Conservation (phyloP, 352 stramenopile species). For the Thraustochytrium striatum region DNA sequence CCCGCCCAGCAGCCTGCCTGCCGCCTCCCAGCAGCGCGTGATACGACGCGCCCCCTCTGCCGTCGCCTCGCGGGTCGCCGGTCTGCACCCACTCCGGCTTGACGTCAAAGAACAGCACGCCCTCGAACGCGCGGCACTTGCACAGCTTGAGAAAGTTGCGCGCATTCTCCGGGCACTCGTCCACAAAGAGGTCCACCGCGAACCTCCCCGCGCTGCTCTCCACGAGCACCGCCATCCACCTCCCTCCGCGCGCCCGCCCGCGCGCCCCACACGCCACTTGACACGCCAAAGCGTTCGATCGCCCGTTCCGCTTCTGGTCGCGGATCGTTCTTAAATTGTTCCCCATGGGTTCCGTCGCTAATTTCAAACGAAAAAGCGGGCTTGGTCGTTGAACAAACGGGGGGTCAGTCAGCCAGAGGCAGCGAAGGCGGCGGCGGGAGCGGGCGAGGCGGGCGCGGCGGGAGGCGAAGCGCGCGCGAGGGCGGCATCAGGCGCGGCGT, state of each 20-base stretch:
- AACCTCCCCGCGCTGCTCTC: constrained; percentile 82
- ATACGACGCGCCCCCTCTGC: constrained; percentile 85
- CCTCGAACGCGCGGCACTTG: constrained; percentile 84
- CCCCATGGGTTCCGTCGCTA: no score
- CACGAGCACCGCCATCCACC: constrained; percentile 82
- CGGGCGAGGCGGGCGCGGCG: not conserved
- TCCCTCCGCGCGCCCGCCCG: not conserved
- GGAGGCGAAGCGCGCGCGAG: not conserved
- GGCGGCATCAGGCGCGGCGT: not conserved
- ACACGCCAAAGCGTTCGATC: no score
- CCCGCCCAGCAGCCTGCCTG: not conserved
- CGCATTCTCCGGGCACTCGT: constrained; percentile 68
- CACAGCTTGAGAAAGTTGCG: constrained; percentile 93
- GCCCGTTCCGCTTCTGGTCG: no score
- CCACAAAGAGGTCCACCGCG: constrained; percentile 81
- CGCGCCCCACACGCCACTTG: no score
- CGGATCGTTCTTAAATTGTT: no score
- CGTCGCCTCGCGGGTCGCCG: constrained; percentile 84
- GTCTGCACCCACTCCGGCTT: constrained; percentile 87
- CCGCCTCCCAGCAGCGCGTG: constrained; percentile 75
- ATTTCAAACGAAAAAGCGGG: no score
- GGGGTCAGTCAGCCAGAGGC: no score
- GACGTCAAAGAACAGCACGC: constrained; percentile 90
- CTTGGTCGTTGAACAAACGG: no score
- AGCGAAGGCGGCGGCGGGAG: no score